Evolutionary conservation across 176 grass and related monocot genomes (phyloP), one percentile per base, ranked within the genome.

Genomic region (Dendrocalamus sinicus): DNA sequence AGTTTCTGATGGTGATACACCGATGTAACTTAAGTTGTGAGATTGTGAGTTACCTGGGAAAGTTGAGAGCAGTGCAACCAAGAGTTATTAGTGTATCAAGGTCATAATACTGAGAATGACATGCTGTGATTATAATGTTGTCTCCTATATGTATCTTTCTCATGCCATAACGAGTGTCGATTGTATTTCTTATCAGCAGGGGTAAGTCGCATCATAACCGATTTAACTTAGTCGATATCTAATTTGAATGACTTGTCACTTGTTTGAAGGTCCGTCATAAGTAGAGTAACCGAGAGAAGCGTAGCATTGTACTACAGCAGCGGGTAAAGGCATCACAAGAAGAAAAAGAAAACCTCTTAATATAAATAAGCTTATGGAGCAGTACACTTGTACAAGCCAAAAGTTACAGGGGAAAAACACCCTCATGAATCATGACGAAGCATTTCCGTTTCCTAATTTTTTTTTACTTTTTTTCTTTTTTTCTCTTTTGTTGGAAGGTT

Each of bases 1-100:
- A 79, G 50, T 52, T 72, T 83, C 74, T 23, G 61, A 37, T 84
- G 28, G 79, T 83, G 74, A 53, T 87, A 55, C 65, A 72, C 61
- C 64, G 81, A 70, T 80, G 74, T 83, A 78, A 73, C 37, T 84
- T 75, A 9, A 44, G 75, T 80, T 75, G 69, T 79, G 30, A 68
- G 60, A 66, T 73, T 35, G 84, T 63, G 82, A 67, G 84, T 83
- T 87, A 57, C 66, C 48, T 90, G 83, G 78, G 61, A 68, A 15
- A 40, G 19, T 6, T 65, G 7, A 24, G 55, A 32, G 19, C 48
- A 19, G 60, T 75, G 81, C 69, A 62, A 61, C 60, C 66, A n/a
- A 41, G 40, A 73, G 60, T 37, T 73, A 41, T 24, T 65, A 72
- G 59, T 1, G 11, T 60, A 47, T 14, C 20, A 24, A 66, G 50